Base-by-base conservation (phyloP, 345 rosid species). In the Salix caprea region DNA sequence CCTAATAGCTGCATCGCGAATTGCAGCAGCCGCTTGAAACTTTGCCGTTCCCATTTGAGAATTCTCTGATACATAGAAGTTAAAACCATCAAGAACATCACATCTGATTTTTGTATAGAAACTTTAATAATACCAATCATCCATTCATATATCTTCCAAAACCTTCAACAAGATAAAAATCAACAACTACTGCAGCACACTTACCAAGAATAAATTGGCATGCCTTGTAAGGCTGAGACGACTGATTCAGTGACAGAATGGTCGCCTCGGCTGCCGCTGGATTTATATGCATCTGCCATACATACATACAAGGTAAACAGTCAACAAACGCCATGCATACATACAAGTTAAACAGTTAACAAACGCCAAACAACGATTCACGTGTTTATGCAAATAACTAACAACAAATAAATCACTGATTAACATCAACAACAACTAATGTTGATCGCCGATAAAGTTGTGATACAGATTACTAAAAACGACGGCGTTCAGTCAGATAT, bases 1-100 rank as follows among this genome's bases (percentile, higher is more conserved):
- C 87, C 98, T 89, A 61, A 93, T 86, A 67, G 99, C 97, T 69
- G 99, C 97, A 85, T 93, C 97, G 40, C 91, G 94, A 79, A 96
- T 89, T 72, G 96, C 97, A 56, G 94, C 94, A 79, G 95, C 97
- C 42, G 98, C 98, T 86, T 96, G 97, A 86, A 96, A 93, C 82
- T 97, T 92, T 66, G 99, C 99, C 81, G 80, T 87, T 78, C 97
- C 89, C 69, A 96, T 87, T 87, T 91, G 96, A 81, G 99, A 93
- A 82, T 96, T 92, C 80, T 93, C 98, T 96, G 85, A 87, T 62
- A 79, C 4, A 82, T 34, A 72, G 48, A 54, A 74, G 70, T 46
- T 26, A 46, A 14, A 46, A 46, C 14, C 52, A 46, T 46, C 18
- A 15, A 42, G 46, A 42, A 46, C 52, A 46, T 46, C 52, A 46